Percentiles rank a stretch among this genome's conserved stretches.
These are phyloP conservation scores for Globisporangium camurandrum DNA, from an alignment of 352 stramenopile species.

Conservation along the genomic window DNA sequence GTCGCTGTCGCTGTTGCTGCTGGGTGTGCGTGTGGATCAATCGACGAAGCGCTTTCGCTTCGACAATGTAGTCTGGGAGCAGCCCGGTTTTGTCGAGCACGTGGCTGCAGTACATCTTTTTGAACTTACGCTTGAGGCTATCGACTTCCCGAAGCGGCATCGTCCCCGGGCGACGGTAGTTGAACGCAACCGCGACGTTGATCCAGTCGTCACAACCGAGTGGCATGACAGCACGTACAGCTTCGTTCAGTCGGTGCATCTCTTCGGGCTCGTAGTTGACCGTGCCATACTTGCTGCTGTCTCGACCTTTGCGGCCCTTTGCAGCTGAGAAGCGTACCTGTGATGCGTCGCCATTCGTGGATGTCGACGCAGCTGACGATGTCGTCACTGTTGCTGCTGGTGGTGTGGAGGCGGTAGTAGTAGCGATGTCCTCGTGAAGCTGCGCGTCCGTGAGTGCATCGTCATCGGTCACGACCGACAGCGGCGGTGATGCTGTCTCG, in stretches of 20 bases:
- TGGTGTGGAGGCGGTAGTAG: no score
- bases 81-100: constrained; percentile 9
- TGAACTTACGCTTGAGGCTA: constrained; percentile 64
- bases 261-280: constrained; percentile 65
- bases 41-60: constrained; percentile 41
- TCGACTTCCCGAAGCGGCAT: constrained; percentile 58
- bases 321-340: no score
- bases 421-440: no score
- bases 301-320: constrained; percentile 15
- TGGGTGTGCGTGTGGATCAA: constrained; percentile 38
- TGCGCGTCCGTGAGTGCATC: no score
- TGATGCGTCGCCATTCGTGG: no score
- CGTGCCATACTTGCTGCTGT: constrained; percentile 54
- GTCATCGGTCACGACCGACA: no score
- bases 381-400: no score
- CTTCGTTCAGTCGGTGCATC: constrained; percentile 57
- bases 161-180: constrained; percentile 50
- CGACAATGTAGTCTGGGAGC: constrained; percentile 38
- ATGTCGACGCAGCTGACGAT: no score
- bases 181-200: constrained; percentile 58
- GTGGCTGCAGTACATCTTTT: constrained; percentile 59
- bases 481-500: no score
- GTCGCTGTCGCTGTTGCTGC: constrained; percentile 32
- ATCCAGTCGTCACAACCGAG: constrained; percentile 46
- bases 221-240: constrained; percentile 48